Base-by-base conservation (phyloP, 352 stramenopile genomes). In the Phytophthora pistaciae region DNA sequence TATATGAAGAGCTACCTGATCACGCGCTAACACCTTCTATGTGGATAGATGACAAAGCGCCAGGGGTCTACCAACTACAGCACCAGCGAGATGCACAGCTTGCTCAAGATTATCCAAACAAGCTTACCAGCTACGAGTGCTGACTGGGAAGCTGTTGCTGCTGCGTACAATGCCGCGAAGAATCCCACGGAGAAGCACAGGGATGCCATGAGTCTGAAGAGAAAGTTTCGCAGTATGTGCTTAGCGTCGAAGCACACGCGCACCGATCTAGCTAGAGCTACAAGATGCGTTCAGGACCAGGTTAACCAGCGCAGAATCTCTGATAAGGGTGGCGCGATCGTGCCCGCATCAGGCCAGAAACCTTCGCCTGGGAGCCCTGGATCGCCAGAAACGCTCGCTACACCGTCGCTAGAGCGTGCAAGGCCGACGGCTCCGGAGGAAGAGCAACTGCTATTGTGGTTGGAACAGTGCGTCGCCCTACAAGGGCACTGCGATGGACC, bases 181-280 rank as follows among this genome's bases (percentile, higher is more conserved):
- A n/a, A 48, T 48, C 40, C 40, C 11, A 16, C 11, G 40, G 11
- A n/a, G 40, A 48, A 48, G 18, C 13, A 16, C 13, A 48, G 40
- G 40, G 40, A 48, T 11, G 40, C 13, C 29, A 21, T 14, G 29
- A 55, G 48, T 29, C 48, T 55, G 7, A 55, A 55, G 21, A 10
- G 48, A 21, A 55, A 55, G 48, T 31, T 55, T 21, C 48, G 48
- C 21, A 55, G 48, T 21, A 55, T 55, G 48, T 55, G 21, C 48
- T n/a, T 55, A 14, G 48, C n/a, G 10, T 36, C 9, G 1, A 36
- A 55, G 21, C 48, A 55, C 21, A 9, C 48, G n/a, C n/a, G 13
- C 14, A 36, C 48, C 18, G 10, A 29, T 54, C 40, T 48, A 8
- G 40, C 40, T 20, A 20, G 11, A 20, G 40, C 11, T 48, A 48